A percentile compares a stretch with the other conserved stretches of the same genome.
These are phyloP conservation scores for Penicillium sp. DNA, from an alignment of 2,329 filamentous ascomycete species.

Conservation along the genomic window DNA sequence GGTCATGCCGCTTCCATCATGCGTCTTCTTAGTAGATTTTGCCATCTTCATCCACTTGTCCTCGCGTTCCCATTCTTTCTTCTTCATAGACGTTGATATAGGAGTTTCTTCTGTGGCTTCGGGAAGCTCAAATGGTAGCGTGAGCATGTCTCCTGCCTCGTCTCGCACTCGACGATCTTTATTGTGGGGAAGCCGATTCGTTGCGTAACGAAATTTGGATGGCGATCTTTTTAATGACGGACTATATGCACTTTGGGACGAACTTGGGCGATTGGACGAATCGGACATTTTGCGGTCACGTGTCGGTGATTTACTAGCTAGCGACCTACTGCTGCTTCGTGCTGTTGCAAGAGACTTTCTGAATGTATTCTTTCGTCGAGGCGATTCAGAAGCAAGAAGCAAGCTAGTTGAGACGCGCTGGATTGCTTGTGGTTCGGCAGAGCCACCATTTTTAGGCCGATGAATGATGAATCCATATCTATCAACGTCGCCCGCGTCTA, in stretches of 20 bases:
- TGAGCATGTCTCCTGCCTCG: constrained; percentile 63
- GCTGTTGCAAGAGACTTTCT: constrained; percentile 48
- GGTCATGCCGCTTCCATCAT: constrained; percentile 57
- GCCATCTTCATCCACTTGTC: constrained; percentile 69
- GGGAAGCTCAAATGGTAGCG: constrained; percentile 51
- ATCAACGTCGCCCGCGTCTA: constrained; percentile 58
- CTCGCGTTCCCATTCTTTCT: constrained; percentile 59
- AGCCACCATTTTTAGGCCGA: constrained; percentile 16
- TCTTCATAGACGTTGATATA: constrained; percentile 47
- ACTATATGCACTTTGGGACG: constrained; percentile 44
- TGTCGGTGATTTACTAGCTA: constrained; percentile 35
- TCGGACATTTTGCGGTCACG: constrained; percentile 36
- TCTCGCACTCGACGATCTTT: constrained; percentile 53
- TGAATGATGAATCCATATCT: constrained; percentile 62
- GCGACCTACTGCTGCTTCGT: constrained; percentile 42
- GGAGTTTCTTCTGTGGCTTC: constrained; percentile 47
- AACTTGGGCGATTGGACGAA: constrained; percentile 42
- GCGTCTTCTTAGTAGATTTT: constrained; percentile 40
- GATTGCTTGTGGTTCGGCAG: constrained; percentile 39
- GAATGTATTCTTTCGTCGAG: constrained; percentile 51
- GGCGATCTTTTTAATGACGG: constrained; percentile 37
- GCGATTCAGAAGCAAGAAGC: constrained; percentile 53
- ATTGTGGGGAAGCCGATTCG: constrained; percentile 52
- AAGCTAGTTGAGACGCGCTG: constrained; percentile 60
- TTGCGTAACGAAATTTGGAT: constrained; percentile 48